These are phyloP conservation scores for Ophiognomonia clavigignenti-juglandacearum DNA, from an alignment of 2,329 filamentous ascomycete species.

Conservation along the genomic window DNA sequence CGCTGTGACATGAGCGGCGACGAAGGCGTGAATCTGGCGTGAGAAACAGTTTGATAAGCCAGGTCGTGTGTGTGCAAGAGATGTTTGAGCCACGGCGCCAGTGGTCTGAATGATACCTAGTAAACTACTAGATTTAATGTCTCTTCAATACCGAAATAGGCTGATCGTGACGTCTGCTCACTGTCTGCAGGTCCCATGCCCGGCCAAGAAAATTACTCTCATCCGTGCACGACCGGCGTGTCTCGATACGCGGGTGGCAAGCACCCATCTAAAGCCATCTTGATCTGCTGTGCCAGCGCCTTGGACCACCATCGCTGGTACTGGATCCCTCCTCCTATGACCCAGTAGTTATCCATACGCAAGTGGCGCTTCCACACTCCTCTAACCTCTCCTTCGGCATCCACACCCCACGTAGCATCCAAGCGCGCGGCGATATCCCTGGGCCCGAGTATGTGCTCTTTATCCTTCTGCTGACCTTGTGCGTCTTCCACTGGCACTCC, in stretches of 20 bases:
- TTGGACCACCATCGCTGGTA: conserved; percentile 27
- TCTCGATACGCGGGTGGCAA: background rate
- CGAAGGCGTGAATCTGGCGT: too few species aligned
- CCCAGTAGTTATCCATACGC: conserved; percentile 29
- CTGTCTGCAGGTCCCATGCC: too few species aligned
- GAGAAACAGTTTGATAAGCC: too few species aligned
- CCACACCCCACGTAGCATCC: conserved; percentile 36
- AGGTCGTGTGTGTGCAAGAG: too few species aligned
- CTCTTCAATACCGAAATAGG: too few species aligned
- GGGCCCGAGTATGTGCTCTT: conserved; percentile 19
- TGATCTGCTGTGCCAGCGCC: background rate
- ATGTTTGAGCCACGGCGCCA: too few species aligned
- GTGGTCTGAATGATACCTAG: too few species aligned
- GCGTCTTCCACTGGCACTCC: conserved; percentile 16
- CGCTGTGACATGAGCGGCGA: too few species aligned
- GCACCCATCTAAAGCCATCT: background rate
- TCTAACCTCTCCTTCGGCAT: conserved; percentile 35
- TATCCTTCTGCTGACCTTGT: background rate
- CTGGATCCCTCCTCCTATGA: conserved; percentile 27
- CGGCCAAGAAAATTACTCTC: too few species aligned
- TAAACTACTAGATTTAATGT: too few species aligned
- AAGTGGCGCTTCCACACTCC: conserved; percentile 34
- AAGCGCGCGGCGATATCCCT: conserved; percentile 25
- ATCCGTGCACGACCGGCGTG: too few species aligned
- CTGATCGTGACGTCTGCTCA: too few species aligned